phyloP scores from a whole-genome alignment of 225 moss, liverwort and hornwort genomes.

The Takakia lepidozioides region DNA sequence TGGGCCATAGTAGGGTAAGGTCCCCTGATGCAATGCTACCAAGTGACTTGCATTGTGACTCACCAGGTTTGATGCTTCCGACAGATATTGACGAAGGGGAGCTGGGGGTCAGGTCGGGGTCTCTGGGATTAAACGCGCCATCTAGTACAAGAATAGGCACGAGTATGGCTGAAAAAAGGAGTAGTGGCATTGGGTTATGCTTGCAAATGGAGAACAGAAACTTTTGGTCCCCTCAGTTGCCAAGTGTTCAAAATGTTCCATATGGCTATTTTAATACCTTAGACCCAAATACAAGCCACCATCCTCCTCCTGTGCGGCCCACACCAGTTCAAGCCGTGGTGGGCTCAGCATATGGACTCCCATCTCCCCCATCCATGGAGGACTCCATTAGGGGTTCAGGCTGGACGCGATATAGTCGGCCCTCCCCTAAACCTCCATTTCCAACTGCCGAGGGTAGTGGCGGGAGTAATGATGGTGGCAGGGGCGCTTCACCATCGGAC shows the following conservation, averaged over 20 bases:
- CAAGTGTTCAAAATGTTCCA: constrained; percentile 39
- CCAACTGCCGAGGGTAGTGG: constrained; percentile 63
- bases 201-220: constrained; percentile 39
- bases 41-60: constrained; percentile 40
- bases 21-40: constrained; percentile 34
- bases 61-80: constrained; percentile 49
- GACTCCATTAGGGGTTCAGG: constrained; percentile 33
- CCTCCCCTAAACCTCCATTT: constrained; percentile 31
- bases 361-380: constrained; percentile 52
- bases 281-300: constrained; percentile 38
- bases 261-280: constrained; percentile 37
- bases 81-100: constrained; percentile 50
- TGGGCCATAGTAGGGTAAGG: constrained; percentile 37
- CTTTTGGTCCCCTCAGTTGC: constrained; percentile 41
- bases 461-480: constrained; percentile 64
- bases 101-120: constrained; percentile 35
- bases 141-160: constrained; percentile 29
- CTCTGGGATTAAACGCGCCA: constrained; percentile 37
- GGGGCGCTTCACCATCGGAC: constrained; percentile 59
- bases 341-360: constrained; percentile 47
- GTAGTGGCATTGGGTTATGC: constrained; percentile 40
- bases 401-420: constrained; percentile 58
- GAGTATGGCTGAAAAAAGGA: constrained; percentile 33
- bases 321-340: constrained; percentile 73
- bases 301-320: constrained; percentile 76